A percentile compares a stretch with the other conserved stretches of the same genome.
phyloP scores from a whole-genome alignment of 345 rosid genomes.

The Melaleuca alternifolia region DNA sequence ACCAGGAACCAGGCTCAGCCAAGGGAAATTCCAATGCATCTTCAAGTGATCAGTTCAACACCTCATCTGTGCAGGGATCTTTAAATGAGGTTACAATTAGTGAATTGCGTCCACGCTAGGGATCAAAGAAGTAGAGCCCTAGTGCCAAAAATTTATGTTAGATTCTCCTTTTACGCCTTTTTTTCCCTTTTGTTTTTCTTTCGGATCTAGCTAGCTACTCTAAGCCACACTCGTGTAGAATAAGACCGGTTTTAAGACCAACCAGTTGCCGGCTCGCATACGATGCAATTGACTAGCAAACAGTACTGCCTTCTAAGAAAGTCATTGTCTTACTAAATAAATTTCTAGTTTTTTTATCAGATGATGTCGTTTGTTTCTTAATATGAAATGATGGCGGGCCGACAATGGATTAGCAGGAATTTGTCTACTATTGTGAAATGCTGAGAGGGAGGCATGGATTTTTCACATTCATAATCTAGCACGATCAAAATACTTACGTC shows the following conservation, averaged over 20 bases:
- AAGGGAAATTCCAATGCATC: not conserved
- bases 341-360: not conserved
- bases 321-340: not conserved
- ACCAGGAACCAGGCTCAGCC: not conserved
- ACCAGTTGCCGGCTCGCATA: not conserved
- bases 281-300: not conserved
- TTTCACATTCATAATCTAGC: not conserved
- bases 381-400: not conserved
- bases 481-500: not conserved
- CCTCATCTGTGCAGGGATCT: constrained; percentile 8
- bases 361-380: not conserved
- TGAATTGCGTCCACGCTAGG: constrained; percentile 27
- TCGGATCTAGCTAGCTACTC: not conserved
- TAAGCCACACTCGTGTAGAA: not conserved
- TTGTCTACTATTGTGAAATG: not conserved
- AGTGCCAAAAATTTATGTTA: not conserved
- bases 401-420: not conserved
- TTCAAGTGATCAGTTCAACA: not conserved
- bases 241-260: not conserved
- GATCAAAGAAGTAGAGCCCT: not conserved
- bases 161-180: not conserved
- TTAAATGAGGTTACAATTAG: constrained; percentile 25
- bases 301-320: not conserved
- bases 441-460: not conserved
- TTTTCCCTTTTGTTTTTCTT: not conserved